Percentiles rank a stretch among this genome's conserved stretches.
phyloP scores from a whole-genome alignment of 2,329 filamentous ascomycete species.

The Graphilbum ipis-grandicollis region DNA sequence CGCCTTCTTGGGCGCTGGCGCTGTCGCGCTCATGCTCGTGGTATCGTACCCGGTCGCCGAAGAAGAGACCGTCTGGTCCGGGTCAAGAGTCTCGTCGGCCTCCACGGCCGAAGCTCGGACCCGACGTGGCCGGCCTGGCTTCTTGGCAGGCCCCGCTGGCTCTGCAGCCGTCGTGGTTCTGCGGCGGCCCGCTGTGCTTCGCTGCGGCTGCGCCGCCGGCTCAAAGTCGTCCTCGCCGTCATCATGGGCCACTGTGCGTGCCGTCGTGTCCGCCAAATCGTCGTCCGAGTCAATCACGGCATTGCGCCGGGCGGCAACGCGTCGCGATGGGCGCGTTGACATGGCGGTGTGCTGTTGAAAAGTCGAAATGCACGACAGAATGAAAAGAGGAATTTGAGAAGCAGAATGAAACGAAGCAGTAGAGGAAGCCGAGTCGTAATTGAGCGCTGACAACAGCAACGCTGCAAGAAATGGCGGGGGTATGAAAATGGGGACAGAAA shows the following conservation, averaged over 20 bases:
- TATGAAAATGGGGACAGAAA: too few relatives aligned
- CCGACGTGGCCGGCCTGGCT: constrained; percentile 24
- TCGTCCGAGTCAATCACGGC: constrained; percentile 69
- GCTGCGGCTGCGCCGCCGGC: constrained; percentile 43
- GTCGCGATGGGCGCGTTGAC: constrained; percentile 25
- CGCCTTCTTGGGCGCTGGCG: constrained; percentile 20
- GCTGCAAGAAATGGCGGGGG: too few relatives aligned
- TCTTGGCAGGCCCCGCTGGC: constrained; percentile 12
- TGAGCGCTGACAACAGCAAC: too few relatives aligned
- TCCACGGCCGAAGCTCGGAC: constrained; percentile 27
- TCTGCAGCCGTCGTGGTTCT: constrained; percentile 25
- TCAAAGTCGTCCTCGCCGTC: constrained; percentile 64
- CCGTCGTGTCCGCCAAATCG: constrained; percentile 38
- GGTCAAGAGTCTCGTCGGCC: constrained; percentile 41
- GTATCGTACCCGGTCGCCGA: constrained; percentile 13
- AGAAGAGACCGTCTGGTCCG: constrained; percentile 23
- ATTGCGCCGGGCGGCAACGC: constrained; percentile 45
- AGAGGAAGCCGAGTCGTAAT: too few relatives aligned
- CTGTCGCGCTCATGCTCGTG: constrained; percentile 3
- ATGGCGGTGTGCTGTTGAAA: constrained; percentile 12
- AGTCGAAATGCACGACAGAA: too few relatives aligned
- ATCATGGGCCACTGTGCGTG: constrained; percentile 28
- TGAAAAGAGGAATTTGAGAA: too few relatives aligned
- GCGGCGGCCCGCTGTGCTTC: constrained; percentile 16
- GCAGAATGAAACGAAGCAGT: too few relatives aligned